Evolutionary conservation across 2,329 filamentous ascomycete species (phyloP), one percentile per base, ranked within the genome.

Genomic region (Penicillium sp.): DNA sequence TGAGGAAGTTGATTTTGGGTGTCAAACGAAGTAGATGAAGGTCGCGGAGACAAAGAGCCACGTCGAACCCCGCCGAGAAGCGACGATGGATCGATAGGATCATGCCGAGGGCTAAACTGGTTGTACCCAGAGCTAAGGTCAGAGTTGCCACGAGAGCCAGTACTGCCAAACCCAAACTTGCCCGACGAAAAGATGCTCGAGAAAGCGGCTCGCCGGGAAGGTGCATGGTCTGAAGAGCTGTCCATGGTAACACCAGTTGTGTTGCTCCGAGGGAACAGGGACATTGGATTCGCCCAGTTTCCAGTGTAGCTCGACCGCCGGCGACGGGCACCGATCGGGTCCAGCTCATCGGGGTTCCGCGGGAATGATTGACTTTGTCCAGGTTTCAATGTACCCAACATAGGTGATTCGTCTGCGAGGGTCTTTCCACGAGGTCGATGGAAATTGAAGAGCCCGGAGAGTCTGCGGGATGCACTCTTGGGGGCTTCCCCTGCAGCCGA

Each of bases 321-420:
- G 50, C 79, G 77, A 51, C 78, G 76, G 22, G 74, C 72, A 9
- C 77, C 78, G 41, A 77, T 76, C 4, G 79, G 73, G 59, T 84
- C 81, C 39, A 79, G 67, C 8, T 85, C 80, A 45, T 78, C 76
- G 31, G 76, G 45, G 57, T 80, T 78, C 34, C 83, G 77, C 13
- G 85, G 85, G 65, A 87, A 81, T n/a, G 84, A 87, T 58, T 86
- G 84, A 56, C 83, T 86, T 57, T 87, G 83, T 1, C 79, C 77
- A 45, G 81, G 72, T 59, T 84, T 85, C 57, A 86, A 67, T n/a
- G 80, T 80, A 14, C 84, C 84, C 29, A 85, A 65, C 38, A 79
- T 68, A 40, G 82, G 82, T 3, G 83, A 81, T 31, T 85, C 81
- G 58, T 84, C 81, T 2, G 80, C 79, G 34, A 82, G 70, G 0